phyloP scores from a whole-genome alignment of 2,329 filamentous ascomycete species.

The Pseudogymnoascus sp. region DNA sequence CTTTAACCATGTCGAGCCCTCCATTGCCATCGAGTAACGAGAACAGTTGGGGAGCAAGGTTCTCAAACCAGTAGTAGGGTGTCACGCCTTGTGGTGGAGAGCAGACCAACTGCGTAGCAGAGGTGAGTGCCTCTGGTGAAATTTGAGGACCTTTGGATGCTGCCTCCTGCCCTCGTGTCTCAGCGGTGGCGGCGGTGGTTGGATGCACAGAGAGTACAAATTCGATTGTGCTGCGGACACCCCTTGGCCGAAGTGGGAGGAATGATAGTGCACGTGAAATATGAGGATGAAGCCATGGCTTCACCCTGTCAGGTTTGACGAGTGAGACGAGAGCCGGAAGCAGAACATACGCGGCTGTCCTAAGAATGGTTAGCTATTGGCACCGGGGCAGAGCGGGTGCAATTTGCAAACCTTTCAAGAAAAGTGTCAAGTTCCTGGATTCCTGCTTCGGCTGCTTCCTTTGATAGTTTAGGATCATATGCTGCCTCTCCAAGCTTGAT shows the following conservation, averaged over 20 bases:
- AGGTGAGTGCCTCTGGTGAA: conserved; percentile 59
- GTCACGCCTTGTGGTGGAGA: conserved; percentile 48
- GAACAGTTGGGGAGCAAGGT: conserved; percentile 55
- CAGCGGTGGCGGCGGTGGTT: conserved; percentile 16
- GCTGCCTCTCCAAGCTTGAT: conserved; percentile 1
- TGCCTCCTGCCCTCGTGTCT: conserved; percentile 12
- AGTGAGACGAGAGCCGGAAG: conserved; percentile 56
- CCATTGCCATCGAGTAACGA: conserved; percentile 53
- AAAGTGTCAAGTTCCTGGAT: neutral
- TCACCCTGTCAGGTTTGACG: conserved; percentile 53
- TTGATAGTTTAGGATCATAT: neutral
- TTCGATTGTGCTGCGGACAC: conserved; percentile 61
- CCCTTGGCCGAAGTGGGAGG: conserved; percentile 54
- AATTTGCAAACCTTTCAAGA: neutral
- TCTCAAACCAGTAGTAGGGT: conserved; percentile 48
- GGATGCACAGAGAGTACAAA: conserved; percentile 66
- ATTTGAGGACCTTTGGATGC: conserved; percentile 51
- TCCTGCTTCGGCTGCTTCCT: neutral
- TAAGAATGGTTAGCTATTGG: conserved; percentile 14
- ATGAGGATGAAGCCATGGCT: conserved; percentile 51
- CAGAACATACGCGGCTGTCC: conserved; percentile 45
- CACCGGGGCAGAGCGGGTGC: neutral
- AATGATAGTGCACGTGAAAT: conserved; percentile 52
- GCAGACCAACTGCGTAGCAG: conserved; percentile 55
- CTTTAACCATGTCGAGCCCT: conserved; percentile 50